Evolutionary conservation across 2,329 filamentous ascomycete species (phyloP).

Genomic region (Bipolaris bicolor): DNA sequence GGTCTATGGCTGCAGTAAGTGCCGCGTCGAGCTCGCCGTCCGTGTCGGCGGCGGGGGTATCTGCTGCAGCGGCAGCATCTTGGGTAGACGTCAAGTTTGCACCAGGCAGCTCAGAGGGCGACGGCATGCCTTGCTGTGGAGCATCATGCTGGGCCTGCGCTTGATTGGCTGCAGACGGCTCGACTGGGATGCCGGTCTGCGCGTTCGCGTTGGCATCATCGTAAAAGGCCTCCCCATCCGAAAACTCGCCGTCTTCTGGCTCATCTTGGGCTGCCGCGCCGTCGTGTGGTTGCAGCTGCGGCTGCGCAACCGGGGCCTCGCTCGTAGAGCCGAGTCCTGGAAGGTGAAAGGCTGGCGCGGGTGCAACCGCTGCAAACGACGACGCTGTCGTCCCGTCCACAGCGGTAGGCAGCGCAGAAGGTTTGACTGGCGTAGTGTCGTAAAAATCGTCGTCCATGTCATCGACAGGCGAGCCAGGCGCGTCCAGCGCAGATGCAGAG

Average conservation of each 20-base stretch:
- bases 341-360: slow-evolving; percentile 38
- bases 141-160: slow-evolving; percentile 28
- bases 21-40: slow-evolving; percentile 28
- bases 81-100: slow-evolving; percentile 31
- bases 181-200: slow-evolving; percentile 14
- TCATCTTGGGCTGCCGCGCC: slow-evolving; percentile 27
- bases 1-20: slow-evolving; percentile 20
- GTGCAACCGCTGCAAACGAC: slow-evolving; percentile 29
- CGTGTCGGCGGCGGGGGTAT: slow-evolving; percentile 20
- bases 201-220: slow-evolving; percentile 33
- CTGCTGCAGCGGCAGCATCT: slow-evolving; percentile 24
- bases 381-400: slow-evolving; percentile 24
- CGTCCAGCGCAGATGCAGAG: slow-evolving; percentile 42
- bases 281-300: slow-evolving; percentile 15
- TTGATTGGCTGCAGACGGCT: slow-evolving; percentile 27
- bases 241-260: slow-evolving; percentile 45
- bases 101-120: slow-evolving; percentile 29
- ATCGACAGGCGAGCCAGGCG: slow-evolving; percentile 49
- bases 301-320: slow-evolving; percentile 29
- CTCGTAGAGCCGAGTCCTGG: slow-evolving; percentile 46
- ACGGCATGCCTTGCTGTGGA: slow-evolving; percentile 37
- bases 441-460: slow-evolving; percentile 50
- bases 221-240: slow-evolving; percentile 39
- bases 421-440: slow-evolving; percentile 42
- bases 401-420: slow-evolving; percentile 26